Conservation (phyloP, 345 rosid genomes). For the Excoecaria cochinchinensis region DNA sequence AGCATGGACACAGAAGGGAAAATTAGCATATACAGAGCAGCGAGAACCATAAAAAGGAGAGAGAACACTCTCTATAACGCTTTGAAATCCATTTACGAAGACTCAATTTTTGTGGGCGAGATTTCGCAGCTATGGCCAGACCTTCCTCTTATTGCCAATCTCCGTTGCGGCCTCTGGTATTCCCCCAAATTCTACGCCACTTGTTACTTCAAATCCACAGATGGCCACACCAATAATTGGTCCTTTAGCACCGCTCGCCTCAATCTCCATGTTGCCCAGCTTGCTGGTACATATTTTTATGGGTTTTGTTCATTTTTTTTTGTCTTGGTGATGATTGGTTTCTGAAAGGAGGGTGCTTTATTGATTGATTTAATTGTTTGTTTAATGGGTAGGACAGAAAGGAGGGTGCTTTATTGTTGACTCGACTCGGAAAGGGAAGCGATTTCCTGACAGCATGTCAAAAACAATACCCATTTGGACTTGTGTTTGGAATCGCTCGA, state of each 20-base stretch:
- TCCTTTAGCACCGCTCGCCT: constrained; percentile 85
- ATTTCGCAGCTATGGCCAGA: constrained; percentile 82
- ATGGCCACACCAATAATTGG: constrained; percentile 78
- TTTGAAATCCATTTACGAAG: constrained; percentile 74
- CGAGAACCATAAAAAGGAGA: constrained; percentile 65
- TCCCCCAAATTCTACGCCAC: constrained; percentile 55
- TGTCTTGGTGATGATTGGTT: neutral
- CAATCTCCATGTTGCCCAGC: constrained; percentile 76
- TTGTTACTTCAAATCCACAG: constrained; percentile 98
- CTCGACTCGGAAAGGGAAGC: constrained; percentile 87
- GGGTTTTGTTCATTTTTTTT: neutral
- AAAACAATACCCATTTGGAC: constrained; percentile 95
- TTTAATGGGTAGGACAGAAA: constrained; percentile 62
- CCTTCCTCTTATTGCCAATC: constrained; percentile 77
- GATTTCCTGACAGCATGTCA: constrained; percentile 95
- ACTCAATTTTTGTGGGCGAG: constrained; percentile 79
- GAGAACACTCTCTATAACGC: constrained; percentile 81
- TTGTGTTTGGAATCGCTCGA: constrained; percentile 71
- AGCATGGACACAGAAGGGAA: constrained; percentile 33
- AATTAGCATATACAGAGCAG: constrained; percentile 82
- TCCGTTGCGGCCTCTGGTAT: constrained; percentile 99
- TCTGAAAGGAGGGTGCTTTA: neutral
- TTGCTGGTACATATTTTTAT: constrained; percentile 47
- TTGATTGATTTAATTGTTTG: constrained; percentile 12
- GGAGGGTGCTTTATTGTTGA: constrained; percentile 88